Evolutionary conservation across 1,284 basidiomycete species (phyloP).

Genomic region (Porogramme epimiltina): DNA sequence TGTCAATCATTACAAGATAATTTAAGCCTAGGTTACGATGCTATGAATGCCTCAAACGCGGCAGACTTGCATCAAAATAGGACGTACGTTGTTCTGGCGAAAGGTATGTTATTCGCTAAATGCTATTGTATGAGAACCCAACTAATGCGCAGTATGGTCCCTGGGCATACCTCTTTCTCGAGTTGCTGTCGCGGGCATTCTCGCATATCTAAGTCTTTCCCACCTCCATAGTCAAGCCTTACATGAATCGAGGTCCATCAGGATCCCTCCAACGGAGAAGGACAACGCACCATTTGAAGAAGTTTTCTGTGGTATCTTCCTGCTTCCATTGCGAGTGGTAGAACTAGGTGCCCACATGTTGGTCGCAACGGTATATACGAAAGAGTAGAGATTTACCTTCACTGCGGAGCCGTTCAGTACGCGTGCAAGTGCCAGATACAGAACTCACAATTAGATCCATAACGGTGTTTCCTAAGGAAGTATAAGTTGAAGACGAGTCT

Average conservation of each 20-base stretch:
- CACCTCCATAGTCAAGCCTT: slow-evolving; percentile 74
- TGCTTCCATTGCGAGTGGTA: slow-evolving; percentile 68
- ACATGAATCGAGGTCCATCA: not conserved
- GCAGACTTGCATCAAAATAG: too few relatives aligned
- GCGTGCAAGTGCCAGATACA: not conserved
- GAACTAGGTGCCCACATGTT: slow-evolving; percentile 39
- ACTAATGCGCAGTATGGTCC: too few relatives aligned
- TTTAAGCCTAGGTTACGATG: slow-evolving; percentile 59
- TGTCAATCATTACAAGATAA: slow-evolving; percentile 67
- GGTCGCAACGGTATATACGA: slow-evolving; percentile 1
- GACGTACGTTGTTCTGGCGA: slow-evolving; percentile 64
- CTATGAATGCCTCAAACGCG: too few relatives aligned
- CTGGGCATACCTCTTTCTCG: slow-evolving; percentile 56
- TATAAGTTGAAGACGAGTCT: too few relatives aligned
- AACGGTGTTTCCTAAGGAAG: slow-evolving; percentile 58
- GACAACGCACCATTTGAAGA: slow-evolving; percentile 62
- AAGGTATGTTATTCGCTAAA: slow-evolving; percentile 54
- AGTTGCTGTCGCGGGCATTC: slow-evolving; percentile 70
- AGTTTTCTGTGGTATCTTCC: slow-evolving; percentile 67
- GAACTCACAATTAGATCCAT: slow-evolving; percentile 60
- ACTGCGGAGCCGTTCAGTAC: slow-evolving; percentile 3
- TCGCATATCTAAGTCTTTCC: slow-evolving; percentile 63
- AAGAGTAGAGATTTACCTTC: slow-evolving; percentile 23
- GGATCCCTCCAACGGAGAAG: too few relatives aligned
- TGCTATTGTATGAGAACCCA: too few relatives aligned